A percentile compares a stretch with the other conserved stretches of the same genome.
Conservation (phyloP, 352 stramenopile species). For the Sclerospora graminicola region DNA sequence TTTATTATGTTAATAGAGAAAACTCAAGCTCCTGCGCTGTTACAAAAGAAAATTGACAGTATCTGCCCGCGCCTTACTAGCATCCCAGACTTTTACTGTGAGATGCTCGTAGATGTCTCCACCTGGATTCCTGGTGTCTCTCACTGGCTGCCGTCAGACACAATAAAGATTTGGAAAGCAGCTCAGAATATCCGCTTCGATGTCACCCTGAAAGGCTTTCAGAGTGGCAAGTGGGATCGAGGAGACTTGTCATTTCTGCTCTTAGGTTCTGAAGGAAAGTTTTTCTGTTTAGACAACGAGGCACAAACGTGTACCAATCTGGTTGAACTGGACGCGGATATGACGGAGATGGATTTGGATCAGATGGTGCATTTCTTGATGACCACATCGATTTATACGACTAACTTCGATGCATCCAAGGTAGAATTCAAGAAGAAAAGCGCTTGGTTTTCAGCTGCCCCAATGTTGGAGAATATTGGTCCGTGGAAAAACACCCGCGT, state of each 20-base stretch:
- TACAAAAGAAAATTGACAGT: conserved; percentile 40
- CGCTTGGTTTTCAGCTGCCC: conserved; percentile 33
- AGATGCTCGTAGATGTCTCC: conserved; percentile 54
- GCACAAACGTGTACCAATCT: conserved; percentile 35
- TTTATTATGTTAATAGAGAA: conserved; percentile 30
- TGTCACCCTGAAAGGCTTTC: conserved; percentile 53
- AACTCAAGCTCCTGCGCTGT: conserved; percentile 37
- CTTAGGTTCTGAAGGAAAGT: conserved; percentile 25
- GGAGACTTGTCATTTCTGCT: conserved; percentile 57
- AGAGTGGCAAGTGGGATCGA: conserved; percentile 49
- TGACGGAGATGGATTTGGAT: conserved; percentile 32
- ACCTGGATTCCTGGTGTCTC: conserved; percentile 67
- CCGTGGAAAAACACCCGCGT: conserved; percentile 38
- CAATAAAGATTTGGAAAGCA: conserved; percentile 69
- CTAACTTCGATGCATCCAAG: conserved; percentile 29
- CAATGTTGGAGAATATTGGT: conserved; percentile 35
- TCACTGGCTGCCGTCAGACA: conserved; percentile 58
- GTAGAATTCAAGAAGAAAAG: conserved; percentile 36
- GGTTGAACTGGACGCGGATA: conserved; percentile 14
- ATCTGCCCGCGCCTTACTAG: conserved; percentile 31
- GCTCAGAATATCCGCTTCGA: conserved; percentile 49
- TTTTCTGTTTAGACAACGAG: conserved; percentile 51
- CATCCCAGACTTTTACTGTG: conserved; percentile 54
- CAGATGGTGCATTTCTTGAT: conserved; percentile 53
- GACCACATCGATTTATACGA: conserved; percentile 45